Evolutionary conservation across 2,329 filamentous ascomycete species (phyloP), one percentile per base, ranked within the genome.

Genomic region (Hypomyces rosellus): DNA sequence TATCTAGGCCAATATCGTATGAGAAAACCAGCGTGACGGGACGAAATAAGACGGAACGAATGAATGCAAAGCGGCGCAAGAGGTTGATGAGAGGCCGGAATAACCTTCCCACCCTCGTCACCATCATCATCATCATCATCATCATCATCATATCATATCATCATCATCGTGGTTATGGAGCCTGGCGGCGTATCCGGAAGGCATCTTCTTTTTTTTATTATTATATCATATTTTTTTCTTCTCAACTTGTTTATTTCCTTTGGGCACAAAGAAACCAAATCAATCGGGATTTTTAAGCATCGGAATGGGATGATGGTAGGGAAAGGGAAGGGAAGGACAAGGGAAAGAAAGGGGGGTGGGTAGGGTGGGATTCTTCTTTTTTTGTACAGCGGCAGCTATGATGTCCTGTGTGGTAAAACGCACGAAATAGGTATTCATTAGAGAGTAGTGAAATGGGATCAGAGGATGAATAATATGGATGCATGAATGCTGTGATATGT

Each of bases 181-280:
- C 52, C 52, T 20, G 52, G 52, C 34, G 52, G 52, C 49, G 52
- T 51, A 54, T 51, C 42, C 34, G 44, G 51, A 40, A 41, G 7
- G 39, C 37, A 41, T 41, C 33, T 51, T 43, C 51, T 49, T 34
- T 40, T 34, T 34, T 34, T 15, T 36, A 12, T 16, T 45, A 34
- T 16, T 46, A 41, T 18, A 45, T 49, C 33, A 41, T 52, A 18
- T 14, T 16, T 22, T 40, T 39, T 40, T 48, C 34, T 30, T 48
- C 39, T 48, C 34, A 40, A 30, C 34, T 45, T 30, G 14, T 48
- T 33, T 49, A 7, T 52, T 43, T 38, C 15, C 38, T 40, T 40
- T 38, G 14, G 15, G 14, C 14, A n/a, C 14, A 16, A 11, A n/a
- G 36, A n/a, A 6, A n/a, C 36, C 36, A n/a, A n/a, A n/a, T 16